Conservation (phyloP, 352 stramenopile species). For the Elongisporangium anandrum region DNA sequence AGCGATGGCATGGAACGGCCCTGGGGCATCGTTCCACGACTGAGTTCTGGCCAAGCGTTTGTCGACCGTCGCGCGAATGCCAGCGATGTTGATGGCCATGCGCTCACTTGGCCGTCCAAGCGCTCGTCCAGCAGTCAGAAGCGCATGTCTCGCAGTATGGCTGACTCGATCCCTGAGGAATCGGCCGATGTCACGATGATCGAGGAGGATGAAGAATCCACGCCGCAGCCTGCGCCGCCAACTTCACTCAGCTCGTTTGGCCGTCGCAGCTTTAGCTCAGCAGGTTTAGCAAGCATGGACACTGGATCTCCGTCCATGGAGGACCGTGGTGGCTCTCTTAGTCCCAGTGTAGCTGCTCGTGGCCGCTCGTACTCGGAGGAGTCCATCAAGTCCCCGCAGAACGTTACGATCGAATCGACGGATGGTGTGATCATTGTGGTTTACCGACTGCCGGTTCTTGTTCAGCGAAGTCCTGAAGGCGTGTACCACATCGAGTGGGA, state of each 20-base stretch:
- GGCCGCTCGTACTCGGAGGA: constrained; percentile 55
- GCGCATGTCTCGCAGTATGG: constrained; percentile 20
- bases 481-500: constrained; percentile 85
- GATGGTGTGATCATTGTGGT: constrained; percentile 96
- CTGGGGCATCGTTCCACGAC: constrained; percentile 61
- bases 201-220: constrained; percentile 5
- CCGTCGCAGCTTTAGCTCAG: neutral
- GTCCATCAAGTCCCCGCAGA: constrained; percentile 55
- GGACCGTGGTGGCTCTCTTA: constrained; percentile 11
- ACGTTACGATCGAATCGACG: constrained; percentile 88
- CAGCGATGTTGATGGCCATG: constrained; percentile 27
- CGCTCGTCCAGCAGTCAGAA: constrained; percentile 13
- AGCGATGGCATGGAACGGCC: constrained; percentile 10
- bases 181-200: constrained; percentile 9
- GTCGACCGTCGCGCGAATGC: constrained; percentile 62
- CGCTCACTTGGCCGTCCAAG: constrained; percentile 12
- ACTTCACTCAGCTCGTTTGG: neutral
- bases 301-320: constrained; percentile 3
- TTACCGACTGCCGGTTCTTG: constrained; percentile 94
- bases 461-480: constrained; percentile 67
- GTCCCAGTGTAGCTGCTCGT: constrained; percentile 32
- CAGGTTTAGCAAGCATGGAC: neutral
- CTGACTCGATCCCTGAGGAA: constrained; percentile 48
- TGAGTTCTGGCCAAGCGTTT: constrained; percentile 85
- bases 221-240: constrained; percentile 2